Percentiles rank a stretch among this genome's conserved stretches.
Conservation (phyloP, 2,329 filamentous ascomycete genomes). For the Colletotrichum karsti region DNA sequence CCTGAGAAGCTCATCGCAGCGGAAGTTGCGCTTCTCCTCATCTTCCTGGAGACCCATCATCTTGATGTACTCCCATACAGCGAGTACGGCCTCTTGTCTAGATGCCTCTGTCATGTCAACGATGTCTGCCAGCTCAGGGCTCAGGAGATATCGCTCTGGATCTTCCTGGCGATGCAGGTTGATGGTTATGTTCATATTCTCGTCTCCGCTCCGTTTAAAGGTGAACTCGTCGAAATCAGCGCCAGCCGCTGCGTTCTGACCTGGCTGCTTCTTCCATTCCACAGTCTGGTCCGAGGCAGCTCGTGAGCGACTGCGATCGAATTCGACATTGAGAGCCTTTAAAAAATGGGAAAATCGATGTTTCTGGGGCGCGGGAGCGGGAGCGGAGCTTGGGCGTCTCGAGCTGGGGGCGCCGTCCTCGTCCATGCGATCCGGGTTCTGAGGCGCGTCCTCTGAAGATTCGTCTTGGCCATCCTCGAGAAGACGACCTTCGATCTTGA, state of each 20-base stretch:
- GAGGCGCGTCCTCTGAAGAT: background rate
- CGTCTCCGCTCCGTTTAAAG: slow-evolving; percentile 91
- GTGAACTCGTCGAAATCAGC: slow-evolving; percentile 90
- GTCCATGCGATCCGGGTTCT: slow-evolving; percentile 55
- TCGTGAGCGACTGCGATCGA: slow-evolving; percentile 69
- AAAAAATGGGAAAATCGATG: slow-evolving; percentile 81
- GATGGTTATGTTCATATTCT: slow-evolving; percentile 91
- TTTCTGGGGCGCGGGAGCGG: slow-evolving; percentile 51
- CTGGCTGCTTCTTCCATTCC: slow-evolving; percentile 87
- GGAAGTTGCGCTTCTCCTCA: slow-evolving; percentile 91
- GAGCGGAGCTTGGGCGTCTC: slow-evolving; percentile 45
- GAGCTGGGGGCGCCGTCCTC: slow-evolving; percentile 34
- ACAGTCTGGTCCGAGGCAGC: slow-evolving; percentile 67
- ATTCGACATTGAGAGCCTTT: slow-evolving; percentile 79
- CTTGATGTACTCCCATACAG: slow-evolving; percentile 94
- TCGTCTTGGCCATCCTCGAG: slow-evolving; percentile 73
- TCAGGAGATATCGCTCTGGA: slow-evolving; percentile 85
- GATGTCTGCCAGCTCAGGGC: slow-evolving; percentile 80
- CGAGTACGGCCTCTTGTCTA: slow-evolving; percentile 86
- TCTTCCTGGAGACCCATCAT: slow-evolving; percentile 89
- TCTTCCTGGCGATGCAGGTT: slow-evolving; percentile 86
- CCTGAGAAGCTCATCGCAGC: slow-evolving; percentile 85
- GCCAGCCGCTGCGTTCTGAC: slow-evolving; percentile 59
- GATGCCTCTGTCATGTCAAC: slow-evolving; percentile 89
- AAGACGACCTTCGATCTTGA: slow-evolving; percentile 90